Percentiles rank a stretch among this genome's conserved stretches.
Conservation (phyloP, 2,329 filamentous ascomycete species). For the Scorias spongiosa region DNA sequence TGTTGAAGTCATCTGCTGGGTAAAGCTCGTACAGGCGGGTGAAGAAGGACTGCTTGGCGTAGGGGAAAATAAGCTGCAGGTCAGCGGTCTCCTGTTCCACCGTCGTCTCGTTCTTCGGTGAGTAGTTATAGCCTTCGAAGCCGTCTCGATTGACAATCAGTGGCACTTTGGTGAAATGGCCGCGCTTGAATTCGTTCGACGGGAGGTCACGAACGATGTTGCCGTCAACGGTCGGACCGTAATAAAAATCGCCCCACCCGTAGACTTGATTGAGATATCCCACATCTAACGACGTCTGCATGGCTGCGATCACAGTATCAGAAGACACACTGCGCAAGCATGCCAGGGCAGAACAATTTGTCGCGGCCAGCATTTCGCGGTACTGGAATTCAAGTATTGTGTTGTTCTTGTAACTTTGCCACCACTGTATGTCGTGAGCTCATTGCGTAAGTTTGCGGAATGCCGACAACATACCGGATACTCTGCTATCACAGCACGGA, state of each 20-base stretch:
- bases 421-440: constrained; percentile 1
- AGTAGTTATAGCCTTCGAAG: constrained; percentile 26
- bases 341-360: constrained; percentile 17
- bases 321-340: constrained; percentile 12
- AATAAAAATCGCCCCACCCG: constrained; percentile 27
- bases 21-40: constrained; percentile 27
- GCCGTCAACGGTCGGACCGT: constrained; percentile 26
- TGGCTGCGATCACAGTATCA: constrained; percentile 6
- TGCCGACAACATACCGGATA: constrained; percentile 1
- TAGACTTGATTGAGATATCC: constrained; percentile 11
- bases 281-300: constrained; percentile 10
- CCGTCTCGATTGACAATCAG: constrained; percentile 21
- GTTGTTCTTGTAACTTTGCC: constrained; percentile 11
- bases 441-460: too few species aligned
- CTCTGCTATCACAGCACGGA: constrained; percentile 26
- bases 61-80: constrained; percentile 20
- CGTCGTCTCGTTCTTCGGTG: constrained; percentile 15
- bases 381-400: constrained; percentile 18
- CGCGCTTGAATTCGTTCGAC: constrained; percentile 17
- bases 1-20: constrained; percentile 18
- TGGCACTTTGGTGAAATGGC: constrained; percentile 22
- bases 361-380: constrained; percentile 14
- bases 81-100: constrained; percentile 16
- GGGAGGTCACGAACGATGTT: constrained; percentile 23
- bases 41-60: constrained; percentile 21